Percentiles rank a stretch among this genome's conserved stretches.
Evolutionary conservation across 2,329 filamentous ascomycete genomes (phyloP).

Genomic region (Talaromyces amestolkiae): DNA sequence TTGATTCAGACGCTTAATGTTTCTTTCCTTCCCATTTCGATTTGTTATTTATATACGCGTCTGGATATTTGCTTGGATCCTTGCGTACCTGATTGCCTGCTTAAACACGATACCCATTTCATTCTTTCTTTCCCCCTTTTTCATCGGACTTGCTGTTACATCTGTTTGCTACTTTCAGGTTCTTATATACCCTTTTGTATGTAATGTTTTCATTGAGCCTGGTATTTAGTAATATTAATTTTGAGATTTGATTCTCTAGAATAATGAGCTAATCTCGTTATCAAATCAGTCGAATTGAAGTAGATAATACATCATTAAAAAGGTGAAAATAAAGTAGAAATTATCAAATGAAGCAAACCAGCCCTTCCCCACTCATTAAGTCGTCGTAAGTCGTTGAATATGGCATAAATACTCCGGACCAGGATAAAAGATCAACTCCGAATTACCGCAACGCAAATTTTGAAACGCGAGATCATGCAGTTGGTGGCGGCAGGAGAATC

Average conservation of each 20-base stretch:
- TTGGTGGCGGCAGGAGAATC: conserved; percentile 25
- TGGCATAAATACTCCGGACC: background rate
- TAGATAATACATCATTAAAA: background rate
- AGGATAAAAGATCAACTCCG: background rate
- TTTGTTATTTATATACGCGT: background rate
- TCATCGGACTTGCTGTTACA: background rate
- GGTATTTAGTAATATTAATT: background rate
- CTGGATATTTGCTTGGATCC: conserved; percentile 1
- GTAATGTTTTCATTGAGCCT: conserved; percentile 6
- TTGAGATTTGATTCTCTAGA: background rate
- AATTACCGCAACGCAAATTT: background rate
- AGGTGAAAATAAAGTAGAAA: background rate
- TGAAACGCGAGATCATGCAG: background rate
- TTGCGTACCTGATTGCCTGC: background rate
- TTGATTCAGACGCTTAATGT: conserved; percentile 36
- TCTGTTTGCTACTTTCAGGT: background rate
- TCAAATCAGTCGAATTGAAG: background rate
- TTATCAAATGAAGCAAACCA: background rate
- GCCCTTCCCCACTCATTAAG: background rate
- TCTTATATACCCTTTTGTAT: conserved; percentile 10
- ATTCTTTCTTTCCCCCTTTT: background rate
- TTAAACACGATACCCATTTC: conserved; percentile 10
- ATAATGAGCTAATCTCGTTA: background rate
- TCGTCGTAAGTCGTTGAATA: background rate
- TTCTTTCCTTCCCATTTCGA: background rate